phyloP scores from a whole-genome alignment of 2,329 filamentous ascomycete species.

The Colletotrichum magnum region DNA sequence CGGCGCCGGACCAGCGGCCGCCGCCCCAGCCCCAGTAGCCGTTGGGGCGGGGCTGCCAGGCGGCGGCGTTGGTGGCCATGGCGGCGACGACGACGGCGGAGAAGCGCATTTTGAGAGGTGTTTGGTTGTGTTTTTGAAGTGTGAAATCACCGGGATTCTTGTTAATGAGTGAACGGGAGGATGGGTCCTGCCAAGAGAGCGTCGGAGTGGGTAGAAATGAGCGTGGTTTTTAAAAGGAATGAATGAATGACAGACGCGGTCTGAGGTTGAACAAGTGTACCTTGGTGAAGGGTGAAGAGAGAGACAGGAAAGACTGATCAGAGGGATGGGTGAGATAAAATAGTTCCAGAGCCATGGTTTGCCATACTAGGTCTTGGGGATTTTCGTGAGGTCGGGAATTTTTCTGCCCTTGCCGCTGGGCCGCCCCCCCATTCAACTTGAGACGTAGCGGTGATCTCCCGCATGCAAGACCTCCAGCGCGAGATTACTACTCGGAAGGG shows the following conservation, averaged over 20 bases:
- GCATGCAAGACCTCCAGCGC: slow-evolving; percentile 38
- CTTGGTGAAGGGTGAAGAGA: slow-evolving; percentile 8
- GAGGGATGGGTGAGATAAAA: not conserved
- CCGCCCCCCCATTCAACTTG: slow-evolving; percentile 20
- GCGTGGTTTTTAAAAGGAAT: slow-evolving; percentile 28
- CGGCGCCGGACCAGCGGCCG: slow-evolving; percentile 7
- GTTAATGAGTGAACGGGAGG: slow-evolving; percentile 31
- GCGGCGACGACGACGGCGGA: slow-evolving; percentile 35
- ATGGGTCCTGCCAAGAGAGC: slow-evolving; percentile 37
- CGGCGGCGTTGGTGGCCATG: slow-evolving; percentile 37
- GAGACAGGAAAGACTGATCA: not conserved
- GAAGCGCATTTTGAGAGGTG: slow-evolving; percentile 39
- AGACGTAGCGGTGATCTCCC: slow-evolving; percentile 39
- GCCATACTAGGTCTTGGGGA: too few relatives aligned
- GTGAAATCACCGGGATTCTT: slow-evolving; percentile 34
- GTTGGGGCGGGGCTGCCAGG: slow-evolving; percentile 19
- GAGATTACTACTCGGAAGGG: slow-evolving; percentile 18
- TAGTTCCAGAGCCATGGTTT: too few relatives aligned
- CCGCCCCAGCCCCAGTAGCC: slow-evolving; percentile 31
- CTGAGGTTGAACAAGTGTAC: slow-evolving; percentile 6
- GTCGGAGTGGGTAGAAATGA: slow-evolving; percentile 25
- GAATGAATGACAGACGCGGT: slow-evolving; percentile 21
- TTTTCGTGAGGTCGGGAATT: slow-evolving; percentile 10
- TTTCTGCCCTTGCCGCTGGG: slow-evolving; percentile 11
- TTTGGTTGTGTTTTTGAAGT: not conserved